Conservation (phyloP, 345 rosid genomes). For the Rhodomyrtus tomentosa region DNA sequence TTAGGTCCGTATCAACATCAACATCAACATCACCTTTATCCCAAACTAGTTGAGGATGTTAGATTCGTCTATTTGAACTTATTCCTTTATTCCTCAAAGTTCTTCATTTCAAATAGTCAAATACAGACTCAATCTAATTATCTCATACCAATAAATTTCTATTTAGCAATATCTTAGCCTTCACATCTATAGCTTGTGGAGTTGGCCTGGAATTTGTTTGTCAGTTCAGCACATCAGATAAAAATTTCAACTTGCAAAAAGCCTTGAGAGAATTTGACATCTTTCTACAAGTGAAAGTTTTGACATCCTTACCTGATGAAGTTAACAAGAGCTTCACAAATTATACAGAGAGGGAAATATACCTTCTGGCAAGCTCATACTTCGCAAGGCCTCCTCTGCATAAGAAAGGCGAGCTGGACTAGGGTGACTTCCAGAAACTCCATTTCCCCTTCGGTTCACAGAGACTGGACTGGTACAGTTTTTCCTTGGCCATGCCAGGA, state of each 20-base stretch:
- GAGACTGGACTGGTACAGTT: slow-evolving; percentile 17
- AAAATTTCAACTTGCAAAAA: neutral
- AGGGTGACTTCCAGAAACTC: slow-evolving; percentile 17
- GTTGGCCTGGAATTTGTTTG: neutral
- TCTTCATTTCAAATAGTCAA: neutral
- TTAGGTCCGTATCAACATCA: neutral
- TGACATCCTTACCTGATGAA: neutral
- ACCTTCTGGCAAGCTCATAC: slow-evolving; percentile 92
- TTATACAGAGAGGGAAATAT: neutral
- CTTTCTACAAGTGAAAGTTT: neutral
- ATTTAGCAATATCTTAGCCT: neutral
- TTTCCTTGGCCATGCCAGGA: slow-evolving; percentile 77
- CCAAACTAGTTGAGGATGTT: too few relatives aligned
- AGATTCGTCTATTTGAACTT: neutral
- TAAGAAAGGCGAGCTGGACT: slow-evolving; percentile 56
- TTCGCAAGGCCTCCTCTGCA: slow-evolving; percentile 81
- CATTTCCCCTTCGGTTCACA: slow-evolving; percentile 14
- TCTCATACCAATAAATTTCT: neutral
- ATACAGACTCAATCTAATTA: neutral
- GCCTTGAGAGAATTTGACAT: neutral
- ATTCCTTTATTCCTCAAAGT: neutral
- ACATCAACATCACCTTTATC: too few relatives aligned
- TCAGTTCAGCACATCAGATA: neutral
- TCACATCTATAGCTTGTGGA: neutral
- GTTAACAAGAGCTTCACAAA: neutral